Conservation (phyloP, 2,329 filamentous ascomycete genomes). For the Penicillium sp. region DNA sequence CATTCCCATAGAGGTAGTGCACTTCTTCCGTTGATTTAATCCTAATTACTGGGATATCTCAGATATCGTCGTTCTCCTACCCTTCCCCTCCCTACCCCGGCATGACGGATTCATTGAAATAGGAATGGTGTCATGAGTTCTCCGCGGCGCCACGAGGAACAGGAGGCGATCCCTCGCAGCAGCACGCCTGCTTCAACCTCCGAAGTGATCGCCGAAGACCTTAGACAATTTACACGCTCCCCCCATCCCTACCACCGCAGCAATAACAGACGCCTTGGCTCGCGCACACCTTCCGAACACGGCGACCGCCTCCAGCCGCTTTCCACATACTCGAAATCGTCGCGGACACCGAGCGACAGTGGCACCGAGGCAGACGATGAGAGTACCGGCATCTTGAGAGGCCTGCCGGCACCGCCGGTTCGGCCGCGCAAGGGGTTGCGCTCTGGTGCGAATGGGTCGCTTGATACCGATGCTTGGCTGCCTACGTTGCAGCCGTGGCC, state of each 20-base stretch:
- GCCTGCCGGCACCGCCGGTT: slow-evolving; percentile 76
- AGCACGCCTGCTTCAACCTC: slow-evolving; percentile 26
- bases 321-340: slow-evolving; percentile 51
- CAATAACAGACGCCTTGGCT: slow-evolving; percentile 62
- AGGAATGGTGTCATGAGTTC: slow-evolving; percentile 43
- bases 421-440: slow-evolving; percentile 77
- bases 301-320: slow-evolving; percentile 38
- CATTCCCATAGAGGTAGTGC: neutral
- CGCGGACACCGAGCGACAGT: slow-evolving; percentile 75
- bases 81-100: slow-evolving; percentile 18
- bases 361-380: slow-evolving; percentile 96
- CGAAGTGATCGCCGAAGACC: slow-evolving; percentile 29
- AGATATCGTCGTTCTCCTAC: neutral
- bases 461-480: slow-evolving; percentile 37
- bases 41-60: neutral
- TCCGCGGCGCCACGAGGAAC: slow-evolving; percentile 36
- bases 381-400: slow-evolving; percentile 73
- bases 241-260: slow-evolving; percentile 70
- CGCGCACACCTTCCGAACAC: slow-evolving; percentile 46
- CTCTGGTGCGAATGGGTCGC: slow-evolving; percentile 37
- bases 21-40: neutral
- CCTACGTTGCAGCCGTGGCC: slow-evolving; percentile 38
- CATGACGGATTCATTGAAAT: slow-evolving; percentile 37
- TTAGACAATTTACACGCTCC: slow-evolving; percentile 62
- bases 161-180: slow-evolving; percentile 27